These are phyloP conservation scores for Capronia americana DNA, from an alignment of 2,329 filamentous ascomycete species.

Conservation along the genomic window DNA sequence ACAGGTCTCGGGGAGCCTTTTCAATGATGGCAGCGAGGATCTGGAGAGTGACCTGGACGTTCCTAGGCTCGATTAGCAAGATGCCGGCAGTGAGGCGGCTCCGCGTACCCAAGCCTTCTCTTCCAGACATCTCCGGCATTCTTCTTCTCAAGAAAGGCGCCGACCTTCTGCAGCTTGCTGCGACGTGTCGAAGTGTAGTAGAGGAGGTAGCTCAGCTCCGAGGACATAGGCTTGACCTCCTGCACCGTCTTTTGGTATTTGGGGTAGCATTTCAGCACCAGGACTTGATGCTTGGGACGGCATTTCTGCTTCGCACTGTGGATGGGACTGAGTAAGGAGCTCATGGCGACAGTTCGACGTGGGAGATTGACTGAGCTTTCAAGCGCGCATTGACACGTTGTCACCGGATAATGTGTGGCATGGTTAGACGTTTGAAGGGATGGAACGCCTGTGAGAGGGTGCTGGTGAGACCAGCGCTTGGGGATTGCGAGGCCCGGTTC, in stretches of 20 bases:
- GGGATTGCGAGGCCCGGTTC: background rate
- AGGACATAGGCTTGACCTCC: slow-evolving; percentile 94
- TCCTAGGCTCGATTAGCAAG: slow-evolving; percentile 58
- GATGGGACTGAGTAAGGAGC: slow-evolving; percentile 50
- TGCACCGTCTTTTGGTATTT: slow-evolving; percentile 87
- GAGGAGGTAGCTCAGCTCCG: slow-evolving; percentile 93
- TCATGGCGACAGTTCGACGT: slow-evolving; percentile 32
- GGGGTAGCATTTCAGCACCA: slow-evolving; percentile 96
- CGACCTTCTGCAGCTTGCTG: slow-evolving; percentile 95
- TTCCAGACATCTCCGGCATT: slow-evolving; percentile 91
- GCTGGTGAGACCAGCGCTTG: slow-evolving; percentile 17
- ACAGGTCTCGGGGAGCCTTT: slow-evolving; percentile 87
- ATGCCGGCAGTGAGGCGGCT: slow-evolving; percentile 1
- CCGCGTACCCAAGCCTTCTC: slow-evolving; percentile 78
- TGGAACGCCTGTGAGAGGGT: slow-evolving; percentile 9
- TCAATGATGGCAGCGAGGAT: slow-evolving; percentile 92
- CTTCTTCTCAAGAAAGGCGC: slow-evolving; percentile 91
- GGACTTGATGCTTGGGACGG: slow-evolving; percentile 94
- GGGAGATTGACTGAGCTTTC: slow-evolving; percentile 22
- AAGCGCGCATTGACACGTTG: slow-evolving; percentile 12
- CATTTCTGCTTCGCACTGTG: slow-evolving; percentile 65
- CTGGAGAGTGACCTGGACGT: slow-evolving; percentile 92
- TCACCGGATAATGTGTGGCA: slow-evolving; percentile 16
- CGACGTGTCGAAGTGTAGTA: slow-evolving; percentile 95
- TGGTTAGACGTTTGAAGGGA: slow-evolving; percentile 4